A percentile compares a stretch with the other conserved stretches of the same genome.
Conservation (phyloP, 2,329 filamentous ascomycete species). For the Colletotrichum musicola region DNA sequence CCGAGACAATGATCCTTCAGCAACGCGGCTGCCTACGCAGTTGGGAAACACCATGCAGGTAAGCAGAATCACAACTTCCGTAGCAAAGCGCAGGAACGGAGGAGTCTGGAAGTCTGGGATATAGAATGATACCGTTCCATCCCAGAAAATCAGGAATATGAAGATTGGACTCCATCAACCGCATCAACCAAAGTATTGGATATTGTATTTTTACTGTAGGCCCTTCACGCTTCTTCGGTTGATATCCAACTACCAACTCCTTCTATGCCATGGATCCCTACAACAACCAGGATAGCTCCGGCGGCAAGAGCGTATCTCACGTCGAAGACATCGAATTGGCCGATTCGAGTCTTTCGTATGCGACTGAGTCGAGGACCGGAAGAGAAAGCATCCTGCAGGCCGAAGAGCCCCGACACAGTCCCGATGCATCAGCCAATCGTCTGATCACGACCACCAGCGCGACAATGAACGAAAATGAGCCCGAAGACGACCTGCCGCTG, state of each 20-base stretch:
- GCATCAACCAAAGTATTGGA: no score
- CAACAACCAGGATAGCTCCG: background rate
- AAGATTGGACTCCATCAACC: no score
- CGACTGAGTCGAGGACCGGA: background rate
- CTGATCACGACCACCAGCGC: slow-evolving; percentile 10
- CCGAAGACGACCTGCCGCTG: slow-evolving; percentile 41
- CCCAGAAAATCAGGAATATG: no score
- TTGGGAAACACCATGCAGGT: no score
- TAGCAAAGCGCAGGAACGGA: no score
- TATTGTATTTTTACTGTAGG: no score
- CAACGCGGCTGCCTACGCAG: background rate
- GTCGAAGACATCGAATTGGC: slow-evolving; percentile 11
- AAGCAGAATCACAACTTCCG: no score
- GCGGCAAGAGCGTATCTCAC: background rate
- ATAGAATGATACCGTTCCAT: no score
- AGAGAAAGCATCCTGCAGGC: background rate
- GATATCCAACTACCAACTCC: background rate
- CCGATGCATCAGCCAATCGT: background rate
- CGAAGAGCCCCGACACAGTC: background rate
- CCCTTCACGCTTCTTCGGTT: no score
- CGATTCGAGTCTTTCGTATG: background rate
- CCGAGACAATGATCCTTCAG: background rate
- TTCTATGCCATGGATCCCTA: background rate
- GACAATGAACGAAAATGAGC: background rate
- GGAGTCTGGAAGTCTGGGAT: no score